Evolutionary conservation across 805 yeast species (phyloP), one percentile per base, ranked within the genome.

Genomic region (Saccharomycopsis babjevae): DNA sequence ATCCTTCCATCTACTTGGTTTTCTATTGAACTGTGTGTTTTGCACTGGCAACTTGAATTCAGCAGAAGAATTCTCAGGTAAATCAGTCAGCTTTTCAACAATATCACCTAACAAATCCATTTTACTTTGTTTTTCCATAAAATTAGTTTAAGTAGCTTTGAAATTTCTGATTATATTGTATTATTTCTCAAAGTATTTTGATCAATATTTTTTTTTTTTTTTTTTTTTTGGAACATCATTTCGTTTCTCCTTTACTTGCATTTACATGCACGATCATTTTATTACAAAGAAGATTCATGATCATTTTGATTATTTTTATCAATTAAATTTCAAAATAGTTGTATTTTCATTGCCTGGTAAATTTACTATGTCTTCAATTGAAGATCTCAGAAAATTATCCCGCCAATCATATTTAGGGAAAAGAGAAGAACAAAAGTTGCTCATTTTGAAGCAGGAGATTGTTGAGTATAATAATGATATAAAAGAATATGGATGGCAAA

Each of bases 31-130:
- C 11, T 18, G 36, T 7, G 63, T 32, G 18, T 30, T 54, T 16
- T 59, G 58, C 20, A 46, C 11, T 11, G 54, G 13, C 57, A 32
- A 58, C 11, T 65, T 61, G 3, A 36, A 39, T 0, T 30, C 46
- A 1, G 60, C 58, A 10, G 54, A 32, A 11, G 5, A 25, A 5
- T 55, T 58, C 25, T 39, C 65, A 10, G 79, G 77, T 7, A 71
- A 69, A 7, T 65, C 69, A 0, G 73, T 71, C 57, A 83, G 83
- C 61, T 77, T 84, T 67, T 88, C 94, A 8, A 86, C 83, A 36
- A 88, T 86, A 65, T 88, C 93, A 10, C 89, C 88, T 32, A 87
- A 72, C 62, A 85, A 75, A 70, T 85, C 86, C 92, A 86, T 86
- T 5, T 13, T 20, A 18, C 13, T 46, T 18, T 20, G 50, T 18